These are phyloP conservation scores for Solanum chacoense DNA, from an alignment of 305 asterid species.

Conservation along the genomic window DNA sequence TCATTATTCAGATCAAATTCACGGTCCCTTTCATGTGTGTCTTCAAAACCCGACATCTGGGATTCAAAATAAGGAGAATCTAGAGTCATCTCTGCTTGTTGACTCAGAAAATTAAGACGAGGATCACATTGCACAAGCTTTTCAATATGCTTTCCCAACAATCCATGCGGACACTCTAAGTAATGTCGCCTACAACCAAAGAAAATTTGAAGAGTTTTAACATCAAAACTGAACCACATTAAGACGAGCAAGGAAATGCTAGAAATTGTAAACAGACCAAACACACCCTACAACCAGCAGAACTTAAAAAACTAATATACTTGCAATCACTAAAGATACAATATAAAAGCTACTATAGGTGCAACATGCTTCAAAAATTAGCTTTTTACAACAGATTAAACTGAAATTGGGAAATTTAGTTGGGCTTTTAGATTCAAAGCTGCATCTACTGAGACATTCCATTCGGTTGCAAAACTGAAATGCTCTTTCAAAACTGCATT, in stretches of 20 bases:
- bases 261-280: background rate
- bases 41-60: constrained; percentile 40
- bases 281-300: background rate
- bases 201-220: background rate
- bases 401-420: background rate
- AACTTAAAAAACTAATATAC: background rate
- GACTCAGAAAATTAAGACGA: constrained; percentile 78
- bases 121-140: constrained; percentile 95
- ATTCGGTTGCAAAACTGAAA: background rate
- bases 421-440: background rate
- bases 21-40: constrained; percentile 32
- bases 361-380: background rate
- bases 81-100: constrained; percentile 56
- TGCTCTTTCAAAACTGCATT: background rate
- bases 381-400: background rate
- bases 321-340: background rate
- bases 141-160: constrained; percentile 85
- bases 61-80: constrained; percentile 78
- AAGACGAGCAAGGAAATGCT: background rate
- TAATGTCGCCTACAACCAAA: constrained; percentile 57
- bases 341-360: background rate
- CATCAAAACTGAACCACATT: background rate
- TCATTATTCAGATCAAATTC: constrained; percentile 48
- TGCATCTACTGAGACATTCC: background rate
- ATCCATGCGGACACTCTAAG: constrained; percentile 75